Conservation (phyloP, 805 yeast genomes). For the Candida tibetensis region DNA sequence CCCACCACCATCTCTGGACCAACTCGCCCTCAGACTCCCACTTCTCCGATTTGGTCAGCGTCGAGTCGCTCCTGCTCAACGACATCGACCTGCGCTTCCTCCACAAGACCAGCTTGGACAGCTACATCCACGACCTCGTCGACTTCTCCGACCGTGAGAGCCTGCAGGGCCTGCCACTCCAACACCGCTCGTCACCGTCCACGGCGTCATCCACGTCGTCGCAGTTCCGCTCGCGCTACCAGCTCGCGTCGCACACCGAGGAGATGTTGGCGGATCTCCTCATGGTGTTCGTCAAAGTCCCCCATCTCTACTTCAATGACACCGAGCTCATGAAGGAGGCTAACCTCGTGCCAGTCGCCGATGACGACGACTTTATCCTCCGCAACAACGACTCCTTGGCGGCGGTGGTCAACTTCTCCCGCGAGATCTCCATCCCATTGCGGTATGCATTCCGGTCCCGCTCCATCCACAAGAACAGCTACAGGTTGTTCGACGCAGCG, state of each 20-base stretch:
- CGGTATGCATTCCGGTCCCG: slow-evolving; percentile 22
- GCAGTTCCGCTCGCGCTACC: slow-evolving; percentile 2
- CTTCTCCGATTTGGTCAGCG: slow-evolving; percentile 10
- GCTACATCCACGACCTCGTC: not conserved
- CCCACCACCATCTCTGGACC: not conserved
- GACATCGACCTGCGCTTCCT: not conserved
- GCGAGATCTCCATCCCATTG: slow-evolving; percentile 26
- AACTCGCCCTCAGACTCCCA: slow-evolving; percentile 14
- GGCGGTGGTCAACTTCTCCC: slow-evolving; percentile 16
- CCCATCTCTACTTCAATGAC: slow-evolving; percentile 34
- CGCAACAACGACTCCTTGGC: slow-evolving; percentile 11
- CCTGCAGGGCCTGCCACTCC: not conserved
- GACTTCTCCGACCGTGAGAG: not conserved
- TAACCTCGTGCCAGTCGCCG: slow-evolving; percentile 8
- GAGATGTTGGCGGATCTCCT: slow-evolving; percentile 33
- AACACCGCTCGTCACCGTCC: slow-evolving; percentile 4
- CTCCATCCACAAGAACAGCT: slow-evolving; percentile 9
- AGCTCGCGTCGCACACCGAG: slow-evolving; percentile 13
- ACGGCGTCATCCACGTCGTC: slow-evolving; percentile 1
- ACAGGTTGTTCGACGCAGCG: slow-evolving; percentile 31
- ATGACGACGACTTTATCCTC: not conserved
- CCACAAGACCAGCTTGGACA: not conserved
- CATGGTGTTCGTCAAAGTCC: slow-evolving; percentile 30
- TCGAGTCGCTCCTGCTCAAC: not conserved
- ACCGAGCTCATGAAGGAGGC: slow-evolving; percentile 18